A percentile compares a stretch with the other conserved stretches of the same genome.
Evolutionary conservation across 176 grass and related monocot genomes (phyloP).

Genomic region (Oryza meridionalis): DNA sequence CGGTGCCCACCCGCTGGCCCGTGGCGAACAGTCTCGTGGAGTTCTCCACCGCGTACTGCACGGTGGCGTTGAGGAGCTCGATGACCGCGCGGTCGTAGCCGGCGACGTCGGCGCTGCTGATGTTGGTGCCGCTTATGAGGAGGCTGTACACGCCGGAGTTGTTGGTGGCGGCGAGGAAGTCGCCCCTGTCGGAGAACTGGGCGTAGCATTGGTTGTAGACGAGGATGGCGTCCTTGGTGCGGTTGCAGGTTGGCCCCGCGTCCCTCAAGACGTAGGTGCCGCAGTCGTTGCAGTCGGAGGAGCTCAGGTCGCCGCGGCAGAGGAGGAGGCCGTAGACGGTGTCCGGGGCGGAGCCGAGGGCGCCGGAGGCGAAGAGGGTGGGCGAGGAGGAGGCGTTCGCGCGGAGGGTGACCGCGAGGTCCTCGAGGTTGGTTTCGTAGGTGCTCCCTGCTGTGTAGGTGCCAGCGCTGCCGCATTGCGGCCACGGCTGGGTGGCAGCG

Average conservation of each 20-base stretch:
- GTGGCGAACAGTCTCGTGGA: constrained; percentile 23
- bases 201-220: constrained; percentile 59
- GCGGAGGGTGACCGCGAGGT: constrained; percentile 21
- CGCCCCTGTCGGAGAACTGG: constrained; percentile 31
- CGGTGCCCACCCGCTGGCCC: constrained; percentile 8
- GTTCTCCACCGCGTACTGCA: constrained; percentile 20
- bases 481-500: constrained; percentile 33
- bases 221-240: constrained; percentile 19
- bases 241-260: constrained; percentile 18
- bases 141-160: not conserved
- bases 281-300: constrained; percentile 44
- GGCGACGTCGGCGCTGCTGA: not conserved
- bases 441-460: constrained; percentile 52
- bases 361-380: constrained; percentile 24
- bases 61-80: constrained; percentile 30
- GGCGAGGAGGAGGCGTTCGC: not conserved
- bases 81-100: not conserved
- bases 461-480: not conserved
- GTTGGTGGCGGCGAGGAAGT: constrained; percentile 32
- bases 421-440: constrained; percentile 29
- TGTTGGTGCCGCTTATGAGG: not conserved
- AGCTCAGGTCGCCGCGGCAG: constrained; percentile 53
- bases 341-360: not conserved
- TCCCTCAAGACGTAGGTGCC: not conserved
- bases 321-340: constrained; percentile 48